Base-by-base conservation (phyloP, 768 basidiomycete species). In the Leccinellum luteum region DNA sequence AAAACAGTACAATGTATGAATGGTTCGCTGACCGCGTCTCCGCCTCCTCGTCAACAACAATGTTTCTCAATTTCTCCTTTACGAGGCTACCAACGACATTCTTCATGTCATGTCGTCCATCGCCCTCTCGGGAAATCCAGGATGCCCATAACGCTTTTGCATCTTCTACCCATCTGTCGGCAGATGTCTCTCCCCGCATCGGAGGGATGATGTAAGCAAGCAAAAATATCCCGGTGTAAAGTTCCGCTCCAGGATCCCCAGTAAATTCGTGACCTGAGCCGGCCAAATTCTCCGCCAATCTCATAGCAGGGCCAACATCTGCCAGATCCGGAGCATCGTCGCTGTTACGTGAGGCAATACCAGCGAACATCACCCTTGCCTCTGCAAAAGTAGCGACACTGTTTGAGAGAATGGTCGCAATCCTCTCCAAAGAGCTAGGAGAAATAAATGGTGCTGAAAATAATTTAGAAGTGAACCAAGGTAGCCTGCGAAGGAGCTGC, bases 1-100 rank as follows among this genome's bases (percentile, higher is more conserved):
- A 23, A 21, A 48, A 27, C 32, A 35, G 21, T 8, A 10, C 19
- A 8, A 35, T 3, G 15, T 38, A 48, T 1, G 13, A 28, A 34
- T 6, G 19, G 5, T 47, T n/a, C 41, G 64, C 75, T 17, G 30
- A 78, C 79, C 69, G 73, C 5, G 69, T 56, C 25, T 63, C 62
- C 10, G 65, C 66, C 12, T 64, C 57, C 43, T 65, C 65, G 63
- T 82, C 79, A 30, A 70, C 56, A 5, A 87, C 45, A 23, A 82
- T 61, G 4, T 65, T 72, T 28, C 70, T 75, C 55, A 87, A 57
- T 47, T 70, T 74, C 31, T 70, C 72, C 58, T 77, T 80, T 52
- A 86, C 70, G 3, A 75, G 66, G 10, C 60, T 64, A 8, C 70
- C 30, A 19, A 78, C 70, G 21, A 65, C 59, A 17, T 52, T 57